A percentile compares a stretch with the other conserved stretches of the same genome.
phyloP scores from a whole-genome alignment of 139 green algal genomes.

The Auxenochlorella pyrenoidosa region DNA sequence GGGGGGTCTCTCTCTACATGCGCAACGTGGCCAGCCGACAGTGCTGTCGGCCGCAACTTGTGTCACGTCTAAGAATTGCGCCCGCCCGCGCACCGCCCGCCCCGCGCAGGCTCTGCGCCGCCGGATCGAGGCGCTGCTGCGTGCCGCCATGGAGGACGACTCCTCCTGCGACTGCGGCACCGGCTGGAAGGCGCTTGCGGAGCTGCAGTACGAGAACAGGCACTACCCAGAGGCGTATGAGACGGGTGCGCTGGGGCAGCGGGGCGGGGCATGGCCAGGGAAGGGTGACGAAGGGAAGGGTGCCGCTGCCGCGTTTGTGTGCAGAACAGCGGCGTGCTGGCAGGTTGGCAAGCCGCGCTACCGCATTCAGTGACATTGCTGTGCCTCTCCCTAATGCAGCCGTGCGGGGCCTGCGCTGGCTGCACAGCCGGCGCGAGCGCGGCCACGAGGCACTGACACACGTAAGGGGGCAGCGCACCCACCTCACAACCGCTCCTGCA shows the following conservation, averaged over 20 bases:
- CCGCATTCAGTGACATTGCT: too few relatives aligned
- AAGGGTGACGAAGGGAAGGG: neutral
- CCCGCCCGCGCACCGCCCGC: too few relatives aligned
- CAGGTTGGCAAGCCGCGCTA: neutral
- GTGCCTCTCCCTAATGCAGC: too few relatives aligned
- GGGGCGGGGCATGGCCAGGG: neutral
- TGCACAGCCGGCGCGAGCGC: slow-evolving; percentile 40
- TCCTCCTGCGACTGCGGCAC: slow-evolving; percentile 45
- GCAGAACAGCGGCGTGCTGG: neutral
- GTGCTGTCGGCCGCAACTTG: too few relatives aligned
- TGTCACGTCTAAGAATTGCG: too few relatives aligned
- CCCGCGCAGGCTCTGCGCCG: slow-evolving; percentile 18
- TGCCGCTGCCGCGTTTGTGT: neutral
- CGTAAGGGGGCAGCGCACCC: slow-evolving; percentile 13
- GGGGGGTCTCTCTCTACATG: too few relatives aligned
- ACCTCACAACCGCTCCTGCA: neutral
- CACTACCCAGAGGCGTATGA: slow-evolving; percentile 47
- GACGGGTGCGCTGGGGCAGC: slow-evolving; percentile 31
- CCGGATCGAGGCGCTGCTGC: slow-evolving; percentile 44
- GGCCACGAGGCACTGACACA: slow-evolving; percentile 66
- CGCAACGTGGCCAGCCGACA: too few relatives aligned
- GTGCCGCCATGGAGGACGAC: slow-evolving; percentile 46
- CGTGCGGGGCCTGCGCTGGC: slow-evolving; percentile 38
- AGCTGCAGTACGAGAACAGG: slow-evolving; percentile 72
- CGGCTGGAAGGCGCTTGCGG: slow-evolving; percentile 65